A percentile compares a stretch with the other conserved stretches of the same genome.
Conservation (phyloP, 345 rosid genomes). For the Eucalyptus sp. region DNA sequence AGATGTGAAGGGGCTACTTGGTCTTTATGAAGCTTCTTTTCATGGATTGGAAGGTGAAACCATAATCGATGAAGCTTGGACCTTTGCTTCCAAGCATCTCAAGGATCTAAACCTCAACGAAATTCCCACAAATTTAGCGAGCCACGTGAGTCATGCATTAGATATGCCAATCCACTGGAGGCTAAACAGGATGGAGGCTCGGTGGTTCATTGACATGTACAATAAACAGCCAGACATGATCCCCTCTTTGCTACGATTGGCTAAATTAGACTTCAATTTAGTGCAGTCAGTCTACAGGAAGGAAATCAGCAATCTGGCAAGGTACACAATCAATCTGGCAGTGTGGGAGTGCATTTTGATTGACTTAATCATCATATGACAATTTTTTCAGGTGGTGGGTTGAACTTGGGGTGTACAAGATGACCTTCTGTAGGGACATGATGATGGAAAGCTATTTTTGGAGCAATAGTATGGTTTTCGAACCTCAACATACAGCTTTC, state of each 20-base stretch:
- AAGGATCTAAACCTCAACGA: background rate
- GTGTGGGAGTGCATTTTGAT: background rate
- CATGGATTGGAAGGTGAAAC: background rate
- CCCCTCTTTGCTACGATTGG: background rate
- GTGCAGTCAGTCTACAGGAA: background rate
- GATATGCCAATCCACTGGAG: background rate
- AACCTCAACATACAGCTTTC: too few species aligned
- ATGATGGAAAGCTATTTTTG: background rate
- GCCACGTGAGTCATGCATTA: background rate
- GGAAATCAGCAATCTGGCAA: background rate
- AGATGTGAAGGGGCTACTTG: constrained; percentile 4
- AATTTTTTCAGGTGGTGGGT: constrained; percentile 6
- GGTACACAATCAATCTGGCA: background rate
- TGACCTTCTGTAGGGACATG: constrained; percentile 1
- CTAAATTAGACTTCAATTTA: constrained; percentile 5
- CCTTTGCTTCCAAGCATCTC: background rate
- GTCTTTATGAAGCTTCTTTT: constrained; percentile 12
- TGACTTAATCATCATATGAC: background rate
- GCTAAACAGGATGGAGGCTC: constrained; percentile 9
- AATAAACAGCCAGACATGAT: background rate
- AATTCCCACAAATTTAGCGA: constrained; percentile 1
- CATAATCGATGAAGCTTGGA: background rate
- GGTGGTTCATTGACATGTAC: background rate
- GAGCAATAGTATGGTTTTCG: background rate
- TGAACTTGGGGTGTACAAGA: background rate